Percentiles rank a stretch among this genome's conserved stretches.
Evolutionary conservation across 495 filamentous ascomycete genomes (phyloP).

Genomic region (Xylaria castorea): DNA sequence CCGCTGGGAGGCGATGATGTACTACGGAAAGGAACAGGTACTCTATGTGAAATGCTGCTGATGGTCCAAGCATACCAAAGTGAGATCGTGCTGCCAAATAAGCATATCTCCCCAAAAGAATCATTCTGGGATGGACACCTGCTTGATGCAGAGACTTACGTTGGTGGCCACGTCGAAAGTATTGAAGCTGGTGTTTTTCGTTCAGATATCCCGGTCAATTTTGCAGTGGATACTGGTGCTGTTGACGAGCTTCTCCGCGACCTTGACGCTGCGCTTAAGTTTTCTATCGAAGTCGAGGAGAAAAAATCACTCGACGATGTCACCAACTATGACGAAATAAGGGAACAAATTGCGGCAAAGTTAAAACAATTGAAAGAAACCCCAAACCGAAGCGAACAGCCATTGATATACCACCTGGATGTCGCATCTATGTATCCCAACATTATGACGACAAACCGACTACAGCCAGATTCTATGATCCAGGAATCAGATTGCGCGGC

Average conservation of each 20-base stretch:
- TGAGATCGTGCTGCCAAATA: slow-evolving; percentile 93
- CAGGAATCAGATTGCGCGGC: slow-evolving; percentile 94
- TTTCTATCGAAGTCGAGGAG: slow-evolving; percentile 92
- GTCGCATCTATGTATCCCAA: slow-evolving; percentile 99
- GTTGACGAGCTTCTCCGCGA: slow-evolving; percentile 88
- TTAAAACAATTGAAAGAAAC: slow-evolving; percentile 78
- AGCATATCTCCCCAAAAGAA: slow-evolving; percentile 89
- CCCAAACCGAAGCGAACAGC: slow-evolving; percentile 80
- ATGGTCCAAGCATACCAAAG: slow-evolving; percentile 98
- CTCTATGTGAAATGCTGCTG: slow-evolving; percentile 96
- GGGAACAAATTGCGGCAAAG: slow-evolving; percentile 76
- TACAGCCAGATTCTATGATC: slow-evolving; percentile 98
- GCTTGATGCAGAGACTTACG: slow-evolving; percentile 95
- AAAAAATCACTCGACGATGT: slow-evolving; percentile 93
- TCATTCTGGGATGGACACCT: slow-evolving; percentile 97
- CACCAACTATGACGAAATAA: slow-evolving; percentile 91
- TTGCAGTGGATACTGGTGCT: slow-evolving; percentile 83
- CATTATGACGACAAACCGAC: slow-evolving; percentile 99
- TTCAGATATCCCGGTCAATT: slow-evolving; percentile 92
- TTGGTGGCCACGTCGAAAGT: slow-evolving; percentile 98
- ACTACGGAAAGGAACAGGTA: slow-evolving; percentile 93
- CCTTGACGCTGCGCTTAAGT: slow-evolving; percentile 87
- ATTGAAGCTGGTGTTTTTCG: slow-evolving; percentile 98
- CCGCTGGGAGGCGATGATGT: slow-evolving; percentile 92
- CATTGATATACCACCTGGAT: slow-evolving; percentile 96